Evolutionary conservation across 2,329 filamentous ascomycete species (phyloP), one percentile per base, ranked within the genome.

Genomic region (Davidsoniella virescens): DNA sequence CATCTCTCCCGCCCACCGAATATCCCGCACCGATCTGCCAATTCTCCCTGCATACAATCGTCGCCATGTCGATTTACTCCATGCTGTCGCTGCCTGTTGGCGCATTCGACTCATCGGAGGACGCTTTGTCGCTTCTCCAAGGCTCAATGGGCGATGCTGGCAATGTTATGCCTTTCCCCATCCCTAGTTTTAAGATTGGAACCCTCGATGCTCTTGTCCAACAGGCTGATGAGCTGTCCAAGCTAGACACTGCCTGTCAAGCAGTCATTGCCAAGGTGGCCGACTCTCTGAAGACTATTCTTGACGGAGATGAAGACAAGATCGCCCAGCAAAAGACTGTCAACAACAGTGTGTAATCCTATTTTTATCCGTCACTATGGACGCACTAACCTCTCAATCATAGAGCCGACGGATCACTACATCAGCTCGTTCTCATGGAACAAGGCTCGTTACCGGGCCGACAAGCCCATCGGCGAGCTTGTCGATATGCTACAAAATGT

Each of bases 131-230:
- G 43, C 68, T 98, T 55, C 78, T 80, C 57, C 69, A 80, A 51
- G 86, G 81, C 40, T 73, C 94, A 50, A 72, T 77, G 46, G 68
- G 76, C 52, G 85, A 94, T 59, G 80, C 84, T 64, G 87, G 84
- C 62, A 78, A 75, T 48, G 82, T 87, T 43, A 70, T 79, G 47
- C 79, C 80, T 2, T 95, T 96, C 62, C 70, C 76, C 51, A 83
- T 96, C 55, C 92, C 92, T 17, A 82, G 87, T 56, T 95, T 98
- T 75, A 98, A 96, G 71, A 94, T 98, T 64, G 92, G 92, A 52
- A 95, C 92, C 0, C 75, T 98, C 37, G 92, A 98, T 68, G 87
- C 84, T 38, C 73, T 98, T 52, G 87, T 98, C 42, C 86, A 94
- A 67, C 90, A 98, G 66, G 92, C 92, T 51, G 92, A 98, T 62